Base-by-base conservation (phyloP, 2,329 filamentous ascomycete genomes). In the Ambrosiella beaveri region DNA sequence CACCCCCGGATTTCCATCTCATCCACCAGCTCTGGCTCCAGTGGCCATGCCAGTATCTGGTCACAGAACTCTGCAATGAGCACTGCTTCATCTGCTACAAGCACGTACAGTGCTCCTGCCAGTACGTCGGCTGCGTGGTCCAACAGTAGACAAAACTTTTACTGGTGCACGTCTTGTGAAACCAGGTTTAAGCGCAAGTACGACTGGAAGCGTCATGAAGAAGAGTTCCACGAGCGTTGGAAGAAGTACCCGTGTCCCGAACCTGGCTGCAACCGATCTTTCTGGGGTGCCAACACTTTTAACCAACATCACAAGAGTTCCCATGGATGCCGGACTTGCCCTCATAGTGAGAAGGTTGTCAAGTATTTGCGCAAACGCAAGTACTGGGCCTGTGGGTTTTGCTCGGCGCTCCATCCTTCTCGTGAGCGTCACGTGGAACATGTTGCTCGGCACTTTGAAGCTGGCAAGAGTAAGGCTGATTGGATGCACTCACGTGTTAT, bases 401-500 rank as follows among this genome's bases (percentile, higher is more conserved):
- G 82, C 64, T 81, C 78, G 3, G 77, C 76, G 13, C 73, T 84
- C 47, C 74, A 83, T 59, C 75, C 79, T 13, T 79, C 80, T 11
- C 78, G 80, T 62, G 81, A 84, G 65, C 79, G 82, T 57, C 79
- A 84, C 64, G 81, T 84, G 61, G 80, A 84, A 64, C 82, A 85
- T 63, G 80, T 85, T 39, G 81, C 81, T 17, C 72, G 75, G n/a
- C 82, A 85, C 63, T 85, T 83, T 64, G 82, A 84, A 65, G 72
- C 73, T 15, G 78, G 78, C 55, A 75, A 80, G 68, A 80, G 78
- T 62, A 81, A 81, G 64, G 71, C 73, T 17, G 81, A 85, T 63
- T 85, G 81, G 82, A 79, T 82, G 70, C 82, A 84, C 65, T 83
- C 80, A 1, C 80, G 82, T 51, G 81, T 85, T 60, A 77, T 85